phyloP scores from a whole-genome alignment of 2,329 filamentous ascomycete species.

The Paramyrothecium sp. region DNA sequence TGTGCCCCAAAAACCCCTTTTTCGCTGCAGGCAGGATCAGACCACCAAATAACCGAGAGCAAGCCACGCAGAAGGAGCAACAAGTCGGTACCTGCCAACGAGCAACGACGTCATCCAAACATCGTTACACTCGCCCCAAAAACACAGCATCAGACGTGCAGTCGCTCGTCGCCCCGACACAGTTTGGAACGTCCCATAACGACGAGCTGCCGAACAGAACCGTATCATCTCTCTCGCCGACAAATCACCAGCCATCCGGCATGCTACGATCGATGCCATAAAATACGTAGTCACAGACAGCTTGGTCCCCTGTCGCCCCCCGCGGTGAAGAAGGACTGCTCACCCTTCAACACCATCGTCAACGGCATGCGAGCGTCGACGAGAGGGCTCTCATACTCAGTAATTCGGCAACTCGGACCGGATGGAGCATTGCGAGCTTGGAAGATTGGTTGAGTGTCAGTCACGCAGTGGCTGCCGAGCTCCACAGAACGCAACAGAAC shows the following conservation, averaged over 20 bases:
- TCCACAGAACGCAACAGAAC: not conserved
- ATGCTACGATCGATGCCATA: slow-evolving; percentile 2
- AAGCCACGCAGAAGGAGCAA: not conserved
- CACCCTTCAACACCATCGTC: not conserved
- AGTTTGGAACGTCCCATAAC: slow-evolving; percentile 3
- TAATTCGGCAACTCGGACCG: not conserved
- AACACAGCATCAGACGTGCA: not conserved
- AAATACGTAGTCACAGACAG: not conserved
- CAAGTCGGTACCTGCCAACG: slow-evolving; percentile 1
- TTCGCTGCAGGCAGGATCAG: slow-evolving; percentile 2
- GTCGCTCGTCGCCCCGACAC: not conserved
- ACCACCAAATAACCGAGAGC: not conserved
- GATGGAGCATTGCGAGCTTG: not conserved
- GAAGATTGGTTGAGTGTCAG: not conserved
- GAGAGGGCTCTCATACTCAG: slow-evolving; percentile 1
- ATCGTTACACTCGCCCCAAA: slow-evolving; percentile 1
- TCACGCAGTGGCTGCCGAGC: not conserved
- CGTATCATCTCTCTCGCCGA: slow-evolving; percentile 1
- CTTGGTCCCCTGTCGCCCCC: not conserved
- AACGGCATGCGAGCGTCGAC: slow-evolving; percentile 1
- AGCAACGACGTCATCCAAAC: not conserved
- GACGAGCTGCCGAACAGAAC: slow-evolving; percentile 1
- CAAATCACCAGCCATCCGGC: slow-evolving; percentile 2
- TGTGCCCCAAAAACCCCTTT: slow-evolving; percentile 1
- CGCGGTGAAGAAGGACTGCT: not conserved